Base-by-base conservation (phyloP, 2,329 filamentous ascomycete genomes). In the Nemania diffusa region DNA sequence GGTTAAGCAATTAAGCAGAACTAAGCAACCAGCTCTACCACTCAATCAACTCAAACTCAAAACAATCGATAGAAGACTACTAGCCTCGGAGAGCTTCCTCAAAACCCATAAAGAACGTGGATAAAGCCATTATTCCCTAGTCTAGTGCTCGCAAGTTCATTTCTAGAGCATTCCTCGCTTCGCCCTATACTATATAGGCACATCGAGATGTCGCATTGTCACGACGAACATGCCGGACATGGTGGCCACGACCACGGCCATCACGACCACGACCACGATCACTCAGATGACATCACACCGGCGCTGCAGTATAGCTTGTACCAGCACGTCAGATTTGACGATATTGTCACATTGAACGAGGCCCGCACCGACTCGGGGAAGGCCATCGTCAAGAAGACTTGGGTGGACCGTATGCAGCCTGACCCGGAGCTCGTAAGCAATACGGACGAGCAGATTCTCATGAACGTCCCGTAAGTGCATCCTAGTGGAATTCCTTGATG, bases 251-350 rank as follows among this genome's bases (percentile, higher is more conserved):
- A 51, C 26, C 72, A 73, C 61, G 63, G 79, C 64, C 82, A 83
- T 64, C 83, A 89, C 73, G 81, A 85, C 73, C 83, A 85, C 69
- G 87, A 83, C 48, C 94, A 97, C 79, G 94, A 97, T 79, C 95
- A 97, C 81, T 91, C 88, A 53, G 92, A 98, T 82, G 95, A 98
- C 83, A 88, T 97, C 74, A 94, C 92, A 1, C 96, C 96, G 0
- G 95, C 94, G 1, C 85, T 97, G 17, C 95, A 98, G 80, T 91
- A 90, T 74, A 93, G 94, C 48, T 89, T 99, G 40, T 98, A 97
- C 83, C 89, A 92, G 71, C 92, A 97, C 78, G 94, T 99, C 80
- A 89, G 94, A 78, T 97, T 98, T 81, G 91, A 93, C 80, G 87
- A 90, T 29, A 90, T 99, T 69, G 88, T 84, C 42, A 96, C 95